Evolutionary conservation across 352 stramenopile genomes (phyloP), one percentile per base, ranked within the genome.

Genomic region (Phytophthora ramorum): DNA sequence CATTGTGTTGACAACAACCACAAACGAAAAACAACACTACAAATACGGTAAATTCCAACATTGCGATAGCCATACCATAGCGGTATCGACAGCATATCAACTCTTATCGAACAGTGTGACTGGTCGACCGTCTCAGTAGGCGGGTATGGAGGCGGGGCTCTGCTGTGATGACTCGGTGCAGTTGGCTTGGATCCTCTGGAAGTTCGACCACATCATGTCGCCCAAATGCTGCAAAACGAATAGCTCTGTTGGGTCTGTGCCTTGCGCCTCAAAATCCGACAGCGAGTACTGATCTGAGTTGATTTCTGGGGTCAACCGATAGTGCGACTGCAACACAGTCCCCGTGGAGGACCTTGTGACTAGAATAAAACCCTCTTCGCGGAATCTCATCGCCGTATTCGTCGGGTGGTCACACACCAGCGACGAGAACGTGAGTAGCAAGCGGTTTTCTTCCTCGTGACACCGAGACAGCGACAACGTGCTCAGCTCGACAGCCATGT

Each of bases 191-290:
- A 69, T 63, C 1, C 5, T 26, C 37, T 56, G 50, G 7, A 69
- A 28, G 22, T 41, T 59, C 10, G 28, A 28, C 43, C 52, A 66
- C 51, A 69, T 69, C 22, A 37, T 40, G 1, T 7, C 20, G 2
- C 58, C 64, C 13, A 73, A 22, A 13, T 59, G 55, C 30, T 63
- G 26, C 45, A 73, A 34, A 9, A 73, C 58, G 14, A 73, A 73
- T 44, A 53, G 3, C 4, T 51, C 63, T 10, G 32, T 43, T 34
- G 44, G 30, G 3, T 71, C 49, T 38, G 34, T 41, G 26, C 48
- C 28, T 45, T 66, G 37, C 7, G 19, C 28, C 10, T 14, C 13
- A 20, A 50, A 35, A n/a, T 40, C 34, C 17, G 32, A 22, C 3
- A 22, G 30, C n/a, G 45, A 46, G 26, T 46, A 47, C 35, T 46